Evolutionary conservation across 169 alveolate species (phyloP).

Genomic region (Theileria annulata): DNA sequence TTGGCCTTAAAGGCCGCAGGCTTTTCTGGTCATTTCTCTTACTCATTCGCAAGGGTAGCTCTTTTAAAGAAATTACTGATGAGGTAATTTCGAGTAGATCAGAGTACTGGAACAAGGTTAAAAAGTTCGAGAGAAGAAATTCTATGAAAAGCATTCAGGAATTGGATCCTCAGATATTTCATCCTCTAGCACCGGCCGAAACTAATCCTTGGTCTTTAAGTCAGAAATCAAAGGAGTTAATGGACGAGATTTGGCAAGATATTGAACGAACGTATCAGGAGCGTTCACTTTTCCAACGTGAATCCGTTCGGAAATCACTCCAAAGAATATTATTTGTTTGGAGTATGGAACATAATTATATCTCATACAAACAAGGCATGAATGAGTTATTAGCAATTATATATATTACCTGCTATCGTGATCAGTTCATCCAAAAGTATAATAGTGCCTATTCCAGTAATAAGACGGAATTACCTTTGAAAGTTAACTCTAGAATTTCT

Average conservation of each 20-base stretch:
- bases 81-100: not conserved
- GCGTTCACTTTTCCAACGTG: constrained; percentile 68
- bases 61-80: constrained; percentile 11
- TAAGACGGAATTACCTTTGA: not conserved
- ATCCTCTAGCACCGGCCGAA: constrained; percentile 75
- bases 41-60: constrained; percentile 13
- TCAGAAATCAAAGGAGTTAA: constrained; percentile 62
- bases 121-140: constrained; percentile 13
- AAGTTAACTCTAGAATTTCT: not conserved
- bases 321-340: constrained; percentile 70
- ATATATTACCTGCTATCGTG: constrained; percentile 65
- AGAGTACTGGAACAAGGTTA: constrained; percentile 39
- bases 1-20: constrained; percentile 30
- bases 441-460: not conserved
- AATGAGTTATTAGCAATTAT: constrained; percentile 73
- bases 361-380: constrained; percentile 77
- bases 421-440: constrained; percentile 17
- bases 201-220: constrained; percentile 75
- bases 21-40: constrained; percentile 60
- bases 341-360: constrained; percentile 72
- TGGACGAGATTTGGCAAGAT: constrained; percentile 77
- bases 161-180: constrained; percentile 76
- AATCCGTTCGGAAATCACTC: constrained; percentile 64
- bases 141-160: constrained; percentile 46
- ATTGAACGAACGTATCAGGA: constrained; percentile 77